Conservation (phyloP, 495 filamentous ascomycete species). For the Neurospora terricola region DNA sequence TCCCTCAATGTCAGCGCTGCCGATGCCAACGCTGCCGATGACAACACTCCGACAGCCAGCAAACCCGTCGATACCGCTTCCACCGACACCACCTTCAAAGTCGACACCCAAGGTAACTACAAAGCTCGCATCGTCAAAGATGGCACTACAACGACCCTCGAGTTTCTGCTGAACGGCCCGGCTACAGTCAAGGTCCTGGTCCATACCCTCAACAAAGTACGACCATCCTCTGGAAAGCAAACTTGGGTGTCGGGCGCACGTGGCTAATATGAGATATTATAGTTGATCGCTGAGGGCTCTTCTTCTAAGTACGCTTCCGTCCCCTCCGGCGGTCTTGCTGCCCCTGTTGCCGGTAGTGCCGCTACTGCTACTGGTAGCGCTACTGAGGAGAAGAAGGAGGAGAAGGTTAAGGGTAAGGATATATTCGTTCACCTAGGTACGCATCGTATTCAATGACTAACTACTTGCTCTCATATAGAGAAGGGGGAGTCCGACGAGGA, state of each 20-base stretch:
- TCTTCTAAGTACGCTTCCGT: conserved; percentile 92
- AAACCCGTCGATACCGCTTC: neutral
- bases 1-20: neutral
- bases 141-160: neutral
- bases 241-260: neutral
- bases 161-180: neutral
- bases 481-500: conserved; percentile 95
- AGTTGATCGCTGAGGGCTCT: conserved; percentile 92
- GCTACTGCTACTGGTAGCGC: conserved; percentile 56
- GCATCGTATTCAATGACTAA: conserved; percentile 16
- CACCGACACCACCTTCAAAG: neutral
- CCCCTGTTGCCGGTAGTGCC: conserved; percentile 50
- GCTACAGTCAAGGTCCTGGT: neutral
- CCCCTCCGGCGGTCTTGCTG: conserved; percentile 78
- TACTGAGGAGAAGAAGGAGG: conserved; percentile 60
- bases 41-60: neutral
- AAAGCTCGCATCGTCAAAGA: neutral
- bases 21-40: neutral
- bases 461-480: conserved; percentile 21
- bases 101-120: neutral
- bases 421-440: neutral
- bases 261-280: conserved; percentile 19
- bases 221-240: conserved; percentile 12
- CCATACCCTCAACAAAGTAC: conserved; percentile 66
- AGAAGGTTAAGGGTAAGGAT: conserved; percentile 59